Evolutionary conservation across 2,329 filamentous ascomycete species (phyloP), one percentile per base, ranked within the genome.

Genomic region (Hyphodiscus sp.): DNA sequence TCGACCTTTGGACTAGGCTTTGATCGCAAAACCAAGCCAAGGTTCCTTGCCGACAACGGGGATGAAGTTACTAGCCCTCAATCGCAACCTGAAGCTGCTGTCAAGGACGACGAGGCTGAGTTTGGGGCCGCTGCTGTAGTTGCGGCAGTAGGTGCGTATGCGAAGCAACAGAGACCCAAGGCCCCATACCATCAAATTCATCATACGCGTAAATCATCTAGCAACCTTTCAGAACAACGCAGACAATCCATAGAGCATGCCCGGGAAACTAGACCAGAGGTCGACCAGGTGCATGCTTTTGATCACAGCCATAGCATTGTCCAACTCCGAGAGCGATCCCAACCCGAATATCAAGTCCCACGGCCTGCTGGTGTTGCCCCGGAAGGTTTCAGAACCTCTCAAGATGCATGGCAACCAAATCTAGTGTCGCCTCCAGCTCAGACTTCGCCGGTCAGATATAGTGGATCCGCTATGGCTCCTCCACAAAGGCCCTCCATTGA

Each of bases 1-100:
- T 83, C 81, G 16, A 79, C 78, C 2, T 80, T 85, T 65, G 76
- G 76, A 43, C 61, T 74, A n/a, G 55, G 65, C 53, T 64, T 70
- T 63, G 58, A 63, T 50, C 56, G 64, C 57, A 50, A 64, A 56
- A 58, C 66, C 57, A 58, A 62, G 50, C 56, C 57, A 52, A 61
- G 61, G 50, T 63, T 64, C 46, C 53, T 63, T 20, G 58, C 61
- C 52, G 61, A 64, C 11, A 49, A 54, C 41, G 63, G 65, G 20
- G 60, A 62, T 18, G 63, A 64, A 11, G 61, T 33, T 23, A 47
- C 50, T 19, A 33, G 44, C 47, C 50, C 45, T 15, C 20, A 19
- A 20, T 19, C 52, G 50, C 53, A 57, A n/a, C 47, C 45, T 18
- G 50, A 47, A 13, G 20, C 18, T n/a, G 18, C 18, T 16, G 18